phyloP scores from a whole-genome alignment of 129 eudicot genomes.

The Escallonia herrerae region DNA sequence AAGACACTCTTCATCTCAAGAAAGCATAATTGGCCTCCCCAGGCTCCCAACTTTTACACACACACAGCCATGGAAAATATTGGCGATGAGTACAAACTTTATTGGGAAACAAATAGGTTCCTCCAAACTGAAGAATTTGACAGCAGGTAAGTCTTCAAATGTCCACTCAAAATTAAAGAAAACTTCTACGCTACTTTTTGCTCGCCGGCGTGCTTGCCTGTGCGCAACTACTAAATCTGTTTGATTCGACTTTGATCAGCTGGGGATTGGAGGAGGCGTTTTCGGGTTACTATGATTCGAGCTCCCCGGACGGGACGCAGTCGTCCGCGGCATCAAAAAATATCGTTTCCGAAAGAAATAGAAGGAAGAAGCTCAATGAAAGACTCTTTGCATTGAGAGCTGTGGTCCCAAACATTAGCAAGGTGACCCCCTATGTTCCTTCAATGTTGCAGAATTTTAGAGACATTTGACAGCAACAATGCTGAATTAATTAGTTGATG shows the following conservation, averaged over 20 bases:
- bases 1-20: background rate
- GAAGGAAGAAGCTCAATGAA: slow-evolving; percentile 77
- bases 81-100: slow-evolving; percentile 38
- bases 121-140: slow-evolving; percentile 56
- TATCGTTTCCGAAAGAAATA: slow-evolving; percentile 73
- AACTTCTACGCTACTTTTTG: background rate
- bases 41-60: background rate
- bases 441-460: no score
- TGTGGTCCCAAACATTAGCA: slow-evolving; percentile 79
- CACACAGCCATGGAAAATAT: slow-evolving; percentile 25
- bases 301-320: slow-evolving; percentile 78
- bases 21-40: background rate
- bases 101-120: slow-evolving; percentile 76
- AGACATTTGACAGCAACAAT: no score
- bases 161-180: background rate
- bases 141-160: slow-evolving; percentile 32
- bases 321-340: slow-evolving; percentile 54
- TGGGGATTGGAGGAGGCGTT: slow-evolving; percentile 52
- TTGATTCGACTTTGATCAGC: slow-evolving; percentile 1
- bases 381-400: slow-evolving; percentile 82
- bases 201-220: no score
- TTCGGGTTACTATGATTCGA: slow-evolving; percentile 61
- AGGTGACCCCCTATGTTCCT: slow-evolving; percentile 28
- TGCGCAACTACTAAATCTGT: no score
- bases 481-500: no score